phyloP scores from a whole-genome alignment of 1,284 basidiomycete genomes.

The Somion occarium region DNA sequence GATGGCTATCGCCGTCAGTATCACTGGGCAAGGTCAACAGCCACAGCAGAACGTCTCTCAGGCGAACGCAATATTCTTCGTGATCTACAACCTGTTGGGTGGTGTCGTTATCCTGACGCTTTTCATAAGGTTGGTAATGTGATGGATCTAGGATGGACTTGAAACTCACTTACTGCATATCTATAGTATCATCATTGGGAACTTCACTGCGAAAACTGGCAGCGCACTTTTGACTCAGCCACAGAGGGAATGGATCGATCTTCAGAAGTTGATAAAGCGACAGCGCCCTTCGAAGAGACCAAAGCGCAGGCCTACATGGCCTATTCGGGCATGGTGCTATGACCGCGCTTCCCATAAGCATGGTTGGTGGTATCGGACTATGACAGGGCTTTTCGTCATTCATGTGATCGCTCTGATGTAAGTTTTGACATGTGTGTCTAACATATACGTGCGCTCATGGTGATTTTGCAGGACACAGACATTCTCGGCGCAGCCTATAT shows the following conservation, averaged over 20 bases:
- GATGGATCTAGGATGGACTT: too few relatives aligned
- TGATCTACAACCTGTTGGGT: slow-evolving; percentile 92
- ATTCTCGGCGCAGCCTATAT: slow-evolving; percentile 51
- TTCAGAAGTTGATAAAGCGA: slow-evolving; percentile 84
- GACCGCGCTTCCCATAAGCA: slow-evolving; percentile 88
- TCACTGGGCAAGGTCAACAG: slow-evolving; percentile 68
- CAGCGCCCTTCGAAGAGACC: slow-evolving; percentile 87
- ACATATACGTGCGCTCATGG: slow-evolving; percentile 11
- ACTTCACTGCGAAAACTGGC: slow-evolving; percentile 86
- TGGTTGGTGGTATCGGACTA: slow-evolving; percentile 87
- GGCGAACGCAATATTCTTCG: slow-evolving; percentile 87
- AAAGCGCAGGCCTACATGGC: slow-evolving; percentile 48
- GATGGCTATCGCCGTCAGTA: slow-evolving; percentile 79
- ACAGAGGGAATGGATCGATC: slow-evolving; percentile 95
- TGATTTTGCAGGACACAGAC: slow-evolving; percentile 68
- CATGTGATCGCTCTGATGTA: slow-evolving; percentile 87
- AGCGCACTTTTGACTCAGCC: slow-evolving; percentile 80
- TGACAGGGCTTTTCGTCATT: slow-evolving; percentile 81
- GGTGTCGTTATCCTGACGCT: slow-evolving; percentile 87
- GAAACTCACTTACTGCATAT: neutral
- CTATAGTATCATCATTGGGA: slow-evolving; percentile 87
- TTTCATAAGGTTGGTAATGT: slow-evolving; percentile 69
- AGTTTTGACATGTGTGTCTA: slow-evolving; percentile 23
- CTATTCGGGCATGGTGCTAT: slow-evolving; percentile 83
- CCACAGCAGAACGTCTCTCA: slow-evolving; percentile 70